phyloP scores from a whole-genome alignment of 768 basidiomycete genomes.

The Boletus fagicola region DNA sequence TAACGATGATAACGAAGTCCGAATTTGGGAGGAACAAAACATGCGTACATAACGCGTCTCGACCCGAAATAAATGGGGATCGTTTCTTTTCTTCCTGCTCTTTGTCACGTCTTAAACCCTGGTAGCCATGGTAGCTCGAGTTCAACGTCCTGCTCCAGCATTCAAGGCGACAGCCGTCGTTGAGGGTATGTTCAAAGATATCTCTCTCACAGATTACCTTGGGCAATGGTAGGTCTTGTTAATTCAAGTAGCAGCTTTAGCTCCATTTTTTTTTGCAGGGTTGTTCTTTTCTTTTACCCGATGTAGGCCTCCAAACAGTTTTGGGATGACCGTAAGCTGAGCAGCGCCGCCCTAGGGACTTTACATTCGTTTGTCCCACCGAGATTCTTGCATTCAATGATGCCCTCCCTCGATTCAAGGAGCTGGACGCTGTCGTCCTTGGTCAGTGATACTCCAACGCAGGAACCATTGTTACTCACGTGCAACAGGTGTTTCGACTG shows the following conservation, averaged over 20 bases:
- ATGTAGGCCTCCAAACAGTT: slow-evolving; percentile 53
- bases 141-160: slow-evolving; percentile 85
- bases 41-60: slow-evolving; percentile 32
- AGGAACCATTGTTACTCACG: neutral
- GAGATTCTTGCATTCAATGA: slow-evolving; percentile 96
- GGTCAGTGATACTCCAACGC: slow-evolving; percentile 42
- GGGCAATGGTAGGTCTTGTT: slow-evolving; percentile 68
- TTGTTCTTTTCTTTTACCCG: slow-evolving; percentile 93
- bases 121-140: slow-evolving; percentile 43
- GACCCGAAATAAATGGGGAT: slow-evolving; percentile 18
- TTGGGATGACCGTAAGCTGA: neutral
- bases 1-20: neutral
- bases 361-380: slow-evolving; percentile 91
- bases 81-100: neutral
- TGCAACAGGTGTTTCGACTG: slow-evolving; percentile 70
- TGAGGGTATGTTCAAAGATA: slow-evolving; percentile 73
- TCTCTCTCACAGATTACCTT: slow-evolving; percentile 68
- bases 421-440: slow-evolving; percentile 71
- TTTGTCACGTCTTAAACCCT: neutral
- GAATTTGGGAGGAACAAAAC: slow-evolving; percentile 17
- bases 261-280: slow-evolving; percentile 48
- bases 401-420: slow-evolving; percentile 70
- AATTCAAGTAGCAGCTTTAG: slow-evolving; percentile 1
- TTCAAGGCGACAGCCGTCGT: slow-evolving; percentile 75
- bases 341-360: slow-evolving; percentile 51